Conservation (phyloP, 306 rosid species). For the Trifolium subterraneum region DNA sequence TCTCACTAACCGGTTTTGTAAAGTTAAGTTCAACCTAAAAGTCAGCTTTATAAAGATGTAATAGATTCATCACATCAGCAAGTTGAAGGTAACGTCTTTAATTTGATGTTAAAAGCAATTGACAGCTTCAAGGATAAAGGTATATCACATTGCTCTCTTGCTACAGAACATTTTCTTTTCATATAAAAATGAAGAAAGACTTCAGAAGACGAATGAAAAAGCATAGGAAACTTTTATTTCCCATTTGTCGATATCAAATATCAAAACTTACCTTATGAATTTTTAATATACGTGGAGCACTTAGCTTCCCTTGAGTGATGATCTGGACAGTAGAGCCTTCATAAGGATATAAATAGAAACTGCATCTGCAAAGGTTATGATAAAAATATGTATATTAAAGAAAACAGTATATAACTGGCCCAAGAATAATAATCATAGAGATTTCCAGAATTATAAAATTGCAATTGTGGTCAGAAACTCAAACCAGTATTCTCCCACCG, state of each 20-base stretch:
- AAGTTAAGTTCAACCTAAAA: not conserved
- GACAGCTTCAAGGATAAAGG: slow-evolving; percentile 45
- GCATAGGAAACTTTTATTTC: slow-evolving; percentile 8
- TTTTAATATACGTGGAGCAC: slow-evolving; percentile 97
- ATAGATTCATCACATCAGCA: slow-evolving; percentile 4
- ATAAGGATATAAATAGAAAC: slow-evolving; percentile 90
- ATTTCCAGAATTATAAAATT: slow-evolving; percentile 18
- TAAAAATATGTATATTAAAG: slow-evolving; percentile 32
- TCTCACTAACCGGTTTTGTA: not conserved
- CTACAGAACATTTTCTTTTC: slow-evolving; percentile 38
- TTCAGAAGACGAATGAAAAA: slow-evolving; percentile 3
- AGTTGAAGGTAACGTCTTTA: not conserved
- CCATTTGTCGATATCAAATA: slow-evolving; percentile 31
- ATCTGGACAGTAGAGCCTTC: slow-evolving; percentile 90
- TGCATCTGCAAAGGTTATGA: slow-evolving; percentile 72
- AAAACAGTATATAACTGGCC: slow-evolving; percentile 15
- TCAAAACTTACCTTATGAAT: slow-evolving; percentile 75
- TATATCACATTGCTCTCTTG: slow-evolving; percentile 7
- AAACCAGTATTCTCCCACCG: slow-evolving; percentile 18
- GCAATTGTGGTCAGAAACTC: slow-evolving; percentile 21
- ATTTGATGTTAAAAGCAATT: slow-evolving; percentile 4
- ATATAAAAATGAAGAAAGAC: slow-evolving; percentile 41
- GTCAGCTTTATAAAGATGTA: not conserved
- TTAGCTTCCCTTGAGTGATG: slow-evolving; percentile 93
- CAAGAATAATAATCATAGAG: slow-evolving; percentile 13